phyloP scores from a whole-genome alignment of 306 rosid genomes.

The Nissolia schottii region DNA sequence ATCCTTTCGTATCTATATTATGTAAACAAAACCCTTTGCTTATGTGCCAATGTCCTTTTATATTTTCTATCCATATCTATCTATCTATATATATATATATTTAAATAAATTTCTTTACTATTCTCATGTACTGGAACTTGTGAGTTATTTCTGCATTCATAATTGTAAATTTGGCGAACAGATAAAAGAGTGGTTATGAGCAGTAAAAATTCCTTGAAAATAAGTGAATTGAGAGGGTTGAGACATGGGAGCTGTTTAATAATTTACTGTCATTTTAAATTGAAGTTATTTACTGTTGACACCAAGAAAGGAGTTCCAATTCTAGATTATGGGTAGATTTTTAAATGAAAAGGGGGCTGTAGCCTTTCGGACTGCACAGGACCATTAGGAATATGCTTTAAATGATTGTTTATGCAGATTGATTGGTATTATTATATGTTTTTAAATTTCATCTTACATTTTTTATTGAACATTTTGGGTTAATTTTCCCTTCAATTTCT shows the following conservation, averaged over 20 bases:
- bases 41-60: background rate
- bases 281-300: background rate
- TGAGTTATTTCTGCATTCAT: slow-evolving; percentile 1
- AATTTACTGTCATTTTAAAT: slow-evolving; percentile 6
- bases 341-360: no score
- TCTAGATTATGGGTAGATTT: background rate
- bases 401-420: background rate
- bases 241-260: background rate
- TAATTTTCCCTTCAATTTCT: background rate
- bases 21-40: background rate
- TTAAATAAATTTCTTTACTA: background rate
- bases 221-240: background rate
- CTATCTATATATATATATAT: no score
- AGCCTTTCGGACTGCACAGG: background rate
- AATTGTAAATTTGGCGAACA: background rate
- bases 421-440: background rate
- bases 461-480: background rate
- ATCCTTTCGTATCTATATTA: background rate
- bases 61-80: background rate
- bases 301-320: background rate
- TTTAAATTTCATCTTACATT: background rate
- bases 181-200: background rate
- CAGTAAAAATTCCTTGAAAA: background rate
- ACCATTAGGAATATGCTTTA: background rate
- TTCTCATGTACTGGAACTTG: background rate